Base-by-base conservation (phyloP, 306 rosid species). In the Vigna hirtella region DNA sequence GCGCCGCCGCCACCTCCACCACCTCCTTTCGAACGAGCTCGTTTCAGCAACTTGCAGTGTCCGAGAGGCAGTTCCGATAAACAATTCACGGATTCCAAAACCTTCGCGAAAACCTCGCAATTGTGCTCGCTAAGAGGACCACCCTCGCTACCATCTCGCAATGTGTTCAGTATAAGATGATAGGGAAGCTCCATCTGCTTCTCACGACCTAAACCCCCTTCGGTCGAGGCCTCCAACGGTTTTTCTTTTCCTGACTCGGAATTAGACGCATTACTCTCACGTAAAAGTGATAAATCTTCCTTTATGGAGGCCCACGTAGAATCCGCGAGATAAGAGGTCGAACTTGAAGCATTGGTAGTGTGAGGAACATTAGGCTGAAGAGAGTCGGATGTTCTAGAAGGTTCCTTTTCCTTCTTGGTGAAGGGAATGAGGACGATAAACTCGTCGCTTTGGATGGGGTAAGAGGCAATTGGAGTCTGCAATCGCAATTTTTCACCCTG, bases 341-440 rank as follows among this genome's bases (percentile, higher is more conserved):
- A 12, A 45, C 16, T 45, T 2, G 91, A 77, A 80, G 80, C 84
- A 17, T 40, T 40, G 78, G 80, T 83, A 16, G 50, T 45, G 64
- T 56, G 61, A 17, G 85, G 13, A 64, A 43, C 77, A 70, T 53
- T 77, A 55, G 66, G 18, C 16, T 72, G 74, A 56, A 59, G 43
- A 51, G 81, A 83, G 45, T 85, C 82, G 9, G 78, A 82, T 42
- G 86, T 61, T 72, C 4, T 68, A 32, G 77, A 53, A 34, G 78
- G 48, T 17, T 76, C 86, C 84, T 87, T 93, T 15, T 77, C 86
- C 86, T 87, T 93, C 79, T 87, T 93, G 18, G 82, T 49, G 28
- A 87, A 92, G 4, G 98, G 96, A 73, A 89, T 83, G 13, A 95
- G 78, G 24, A 95, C 93, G 9, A 95, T 78, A 86, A 91, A 88